Evolutionary conservation across 352 stramenopile species (phyloP), one percentile per base, ranked within the genome.

Genomic region (Phytophthora fragariaefolia): DNA sequence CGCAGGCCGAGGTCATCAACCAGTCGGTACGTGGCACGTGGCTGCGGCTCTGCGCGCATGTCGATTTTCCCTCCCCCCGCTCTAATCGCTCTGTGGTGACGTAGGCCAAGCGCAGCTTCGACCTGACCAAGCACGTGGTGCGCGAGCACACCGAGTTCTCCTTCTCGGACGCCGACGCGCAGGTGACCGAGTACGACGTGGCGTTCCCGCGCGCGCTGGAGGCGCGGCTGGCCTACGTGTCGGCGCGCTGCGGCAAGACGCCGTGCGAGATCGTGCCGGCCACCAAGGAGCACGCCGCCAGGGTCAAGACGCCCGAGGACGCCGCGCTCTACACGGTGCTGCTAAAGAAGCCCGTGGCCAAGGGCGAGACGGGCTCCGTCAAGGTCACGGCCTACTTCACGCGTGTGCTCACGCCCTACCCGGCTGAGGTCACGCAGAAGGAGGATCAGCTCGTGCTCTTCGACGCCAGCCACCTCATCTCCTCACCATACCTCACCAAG

Each of bases 401-500:
- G 58, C 86, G 80, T 60, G 71, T 92, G 52, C 70, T 97, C 22
- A 89, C 70, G 65, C 90, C 87, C 22, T 95, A 90, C 74, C 90
- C 90, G 6, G 79, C 62, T 1, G 82, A 93, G 50, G 79, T 97
- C 42, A 75, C 79, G 62, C 90, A 97, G 66, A 77, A 71, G 13
- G 90, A 97, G 12, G 87, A 96, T 58, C 90, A 97, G 68, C 76
- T 95, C 4, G 90, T 97, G 40, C 66, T 93, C 5, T 96, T 91
- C 51, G 76, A 90, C 27, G 82, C 85, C 27, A 79, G 58, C 46
- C 78, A 93, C 57, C 56, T 95, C 55, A 66, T 92, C 20, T 51
- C 73, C n/a, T 93, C 85, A 52, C 88, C 88, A 12, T 96, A 95
- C 64, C 5, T 47, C 38, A 95, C 90, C 8, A 71, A 89, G 60